Percentiles rank a stretch among this genome's conserved stretches.
These are phyloP conservation scores for Aspergillus tamarii DNA, from an alignment of 2,329 filamentous ascomycete genomes.

Conservation along the genomic window DNA sequence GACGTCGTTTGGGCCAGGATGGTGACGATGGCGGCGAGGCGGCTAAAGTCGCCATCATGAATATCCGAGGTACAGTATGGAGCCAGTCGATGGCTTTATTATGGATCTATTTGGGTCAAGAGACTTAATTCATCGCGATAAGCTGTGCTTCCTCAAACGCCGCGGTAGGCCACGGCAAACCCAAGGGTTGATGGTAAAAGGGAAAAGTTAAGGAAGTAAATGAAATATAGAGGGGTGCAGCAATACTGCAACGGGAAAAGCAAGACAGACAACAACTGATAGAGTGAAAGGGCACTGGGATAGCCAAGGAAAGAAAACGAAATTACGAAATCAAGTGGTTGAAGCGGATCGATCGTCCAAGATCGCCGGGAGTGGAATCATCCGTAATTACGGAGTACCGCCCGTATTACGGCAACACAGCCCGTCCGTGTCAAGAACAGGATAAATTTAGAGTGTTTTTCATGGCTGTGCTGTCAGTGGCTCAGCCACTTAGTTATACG, in stretches of 20 bases:
- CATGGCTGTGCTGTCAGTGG: neutral
- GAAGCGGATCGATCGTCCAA: slow-evolving; percentile 5
- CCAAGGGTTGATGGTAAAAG: neutral
- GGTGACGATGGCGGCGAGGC: slow-evolving; percentile 44
- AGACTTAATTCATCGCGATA: slow-evolving; percentile 12
- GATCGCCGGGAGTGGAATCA: neutral
- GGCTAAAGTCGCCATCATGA: slow-evolving; percentile 42
- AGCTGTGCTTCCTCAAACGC: neutral
- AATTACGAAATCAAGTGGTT: neutral
- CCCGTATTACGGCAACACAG: neutral
- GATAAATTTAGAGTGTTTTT: neutral
- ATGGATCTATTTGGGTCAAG: neutral
- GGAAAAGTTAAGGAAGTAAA: neutral
- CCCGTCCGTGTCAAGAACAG: neutral
- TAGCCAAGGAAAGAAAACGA: slow-evolving; percentile 1
- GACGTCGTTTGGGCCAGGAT: slow-evolving; percentile 45
- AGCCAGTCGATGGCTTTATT: slow-evolving; percentile 3
- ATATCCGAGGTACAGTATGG: neutral
- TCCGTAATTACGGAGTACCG: neutral
- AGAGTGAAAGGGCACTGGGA: neutral
- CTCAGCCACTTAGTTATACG: neutral
- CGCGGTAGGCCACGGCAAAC: neutral
- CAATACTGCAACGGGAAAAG: neutral
- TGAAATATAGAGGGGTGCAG: neutral
- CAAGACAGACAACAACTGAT: neutral